A percentile compares a stretch with the other conserved stretches of the same genome.
phyloP scores from a whole-genome alignment of 495 filamentous ascomycete genomes.

The Tuber calosporum region DNA sequence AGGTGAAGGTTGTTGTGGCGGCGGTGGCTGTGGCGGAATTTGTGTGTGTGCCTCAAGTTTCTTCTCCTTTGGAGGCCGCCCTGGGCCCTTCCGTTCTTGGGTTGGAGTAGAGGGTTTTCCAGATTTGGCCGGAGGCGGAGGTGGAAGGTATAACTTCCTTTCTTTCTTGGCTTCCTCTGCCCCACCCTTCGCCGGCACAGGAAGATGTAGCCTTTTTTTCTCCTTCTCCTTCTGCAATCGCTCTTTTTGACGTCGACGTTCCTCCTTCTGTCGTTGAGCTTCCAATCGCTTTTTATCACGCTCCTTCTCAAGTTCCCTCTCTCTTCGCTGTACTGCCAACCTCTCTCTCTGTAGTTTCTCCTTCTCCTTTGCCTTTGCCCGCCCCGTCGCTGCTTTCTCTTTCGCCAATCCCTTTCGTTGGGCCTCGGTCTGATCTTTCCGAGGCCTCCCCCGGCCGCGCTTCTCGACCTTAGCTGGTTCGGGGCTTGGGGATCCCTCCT shows the following conservation, averaged over 20 bases:
- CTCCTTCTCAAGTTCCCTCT: slow-evolving; percentile 26
- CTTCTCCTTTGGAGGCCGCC: slow-evolving; percentile 22
- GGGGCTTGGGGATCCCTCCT: slow-evolving; percentile 22
- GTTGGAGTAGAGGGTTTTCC: slow-evolving; percentile 23
- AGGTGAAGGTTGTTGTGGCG: not conserved
- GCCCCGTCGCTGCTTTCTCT: slow-evolving; percentile 18
- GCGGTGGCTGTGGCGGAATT: not conserved
- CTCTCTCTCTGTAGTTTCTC: slow-evolving; percentile 26
- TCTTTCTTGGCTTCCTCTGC: slow-evolving; percentile 21
- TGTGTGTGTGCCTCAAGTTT: slow-evolving; percentile 3
- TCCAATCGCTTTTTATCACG: slow-evolving; percentile 28
- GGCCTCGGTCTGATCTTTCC: slow-evolving; percentile 24
- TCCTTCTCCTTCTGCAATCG: slow-evolving; percentile 23
- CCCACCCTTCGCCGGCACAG: not conserved
- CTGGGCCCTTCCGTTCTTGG: slow-evolving; percentile 25
- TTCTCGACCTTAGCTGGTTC: slow-evolving; percentile 31
- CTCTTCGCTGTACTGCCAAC: slow-evolving; percentile 17
- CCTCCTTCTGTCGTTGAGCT: slow-evolving; percentile 25
- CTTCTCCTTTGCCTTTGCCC: slow-evolving; percentile 13
- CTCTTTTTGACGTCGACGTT: slow-evolving; percentile 24
- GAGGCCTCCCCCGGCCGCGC: slow-evolving; percentile 31
- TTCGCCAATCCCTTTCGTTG: slow-evolving; percentile 28
- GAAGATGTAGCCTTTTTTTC: slow-evolving; percentile 23
- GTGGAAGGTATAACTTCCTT: slow-evolving; percentile 23
- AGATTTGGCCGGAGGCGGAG: slow-evolving; percentile 13